Evolutionary conservation across 179 eudicot species (phyloP).

Genomic region (Gypsophila paniculata): DNA sequence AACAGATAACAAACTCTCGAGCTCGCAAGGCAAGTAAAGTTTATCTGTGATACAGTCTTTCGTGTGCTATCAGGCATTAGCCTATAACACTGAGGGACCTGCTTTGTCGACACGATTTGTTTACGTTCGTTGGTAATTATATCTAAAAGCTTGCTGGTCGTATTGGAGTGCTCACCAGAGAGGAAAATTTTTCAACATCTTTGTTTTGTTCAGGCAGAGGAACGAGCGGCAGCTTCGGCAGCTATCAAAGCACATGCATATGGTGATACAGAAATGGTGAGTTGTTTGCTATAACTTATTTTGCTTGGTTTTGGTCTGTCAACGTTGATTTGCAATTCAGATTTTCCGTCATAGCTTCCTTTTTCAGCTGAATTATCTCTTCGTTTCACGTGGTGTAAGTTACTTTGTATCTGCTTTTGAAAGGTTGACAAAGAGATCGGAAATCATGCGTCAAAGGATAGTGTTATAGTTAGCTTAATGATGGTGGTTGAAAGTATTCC

Average conservation of each 20-base stretch:
- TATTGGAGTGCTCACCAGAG: background rate
- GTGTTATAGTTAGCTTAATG: background rate
- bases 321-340: background rate
- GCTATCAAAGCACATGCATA: slow-evolving; percentile 60
- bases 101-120: background rate
- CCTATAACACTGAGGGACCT: slow-evolving; percentile 11
- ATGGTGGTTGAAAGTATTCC: background rate
- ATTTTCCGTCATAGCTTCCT: background rate
- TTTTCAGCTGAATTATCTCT: background rate
- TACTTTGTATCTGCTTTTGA: background rate
- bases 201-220: slow-evolving; percentile 58
- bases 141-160: background rate
- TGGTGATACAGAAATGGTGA: slow-evolving; percentile 53
- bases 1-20: slow-evolving; percentile 82
- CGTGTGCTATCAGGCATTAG: background rate
- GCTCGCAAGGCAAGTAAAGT: slow-evolving; percentile 71
- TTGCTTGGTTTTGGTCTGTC: background rate
- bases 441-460: background rate
- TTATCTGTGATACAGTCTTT: slow-evolving; percentile 10
- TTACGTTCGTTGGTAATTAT: background rate
- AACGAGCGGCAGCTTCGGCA: slow-evolving; percentile 77
- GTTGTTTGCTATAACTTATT: slow-evolving; percentile 15
- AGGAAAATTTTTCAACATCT: slow-evolving; percentile 2
- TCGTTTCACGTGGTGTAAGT: background rate
- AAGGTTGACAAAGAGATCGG: background rate